Base-by-base conservation (phyloP, 2,329 filamentous ascomycete genomes). In the Botrytis squamosa region DNA sequence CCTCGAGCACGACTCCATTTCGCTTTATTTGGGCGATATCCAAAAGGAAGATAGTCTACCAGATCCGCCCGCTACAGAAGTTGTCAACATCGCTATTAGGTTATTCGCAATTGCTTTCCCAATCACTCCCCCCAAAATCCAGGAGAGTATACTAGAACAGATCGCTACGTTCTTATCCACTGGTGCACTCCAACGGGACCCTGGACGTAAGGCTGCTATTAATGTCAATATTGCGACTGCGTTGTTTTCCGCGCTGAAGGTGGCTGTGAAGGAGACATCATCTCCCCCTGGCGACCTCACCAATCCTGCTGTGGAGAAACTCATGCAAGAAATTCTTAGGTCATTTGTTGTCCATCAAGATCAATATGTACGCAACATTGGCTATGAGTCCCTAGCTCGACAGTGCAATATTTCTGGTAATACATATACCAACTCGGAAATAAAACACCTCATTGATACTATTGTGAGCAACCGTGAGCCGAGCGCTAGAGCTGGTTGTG, bases 71-170 rank as follows among this genome's bases (percentile, higher is more conserved):
- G 91, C 93, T 0, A 99, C 95, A 0, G 95, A 97, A 80, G 95
- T 97, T 40, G 93, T 98, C 75, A 97, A 99, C 80, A 90, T 95
- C 80, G 95, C 96, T 0, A 97, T 99, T 73, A 92, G 96, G 75
- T 85, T 98, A 0, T 99, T 99, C 81, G 94, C 95, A 2, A 93
- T 97, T 71, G 93, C 94, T 57, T 91, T 99, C 73, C 95, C 96
- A 4, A 85, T 98, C 16, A 97, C 97, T 64, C 92, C 93, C 0
- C 88, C 93, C 6, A 97, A 95, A 80, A 93, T 99, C 4, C 96
- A 99, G 80, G 96, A 99, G 82, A 98, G 95, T 80, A 93, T 97
- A 66, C 85, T 99, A 16, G 96, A 99, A 82, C 96, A 99, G 81
- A 91, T 98, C 66, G 92, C 93, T 25, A 96, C 93, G 0, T 97